A percentile compares a stretch with the other conserved stretches of the same genome.
phyloP scores from a whole-genome alignment of 2,329 filamentous ascomycete species.

The Apiospora arundinis region DNA sequence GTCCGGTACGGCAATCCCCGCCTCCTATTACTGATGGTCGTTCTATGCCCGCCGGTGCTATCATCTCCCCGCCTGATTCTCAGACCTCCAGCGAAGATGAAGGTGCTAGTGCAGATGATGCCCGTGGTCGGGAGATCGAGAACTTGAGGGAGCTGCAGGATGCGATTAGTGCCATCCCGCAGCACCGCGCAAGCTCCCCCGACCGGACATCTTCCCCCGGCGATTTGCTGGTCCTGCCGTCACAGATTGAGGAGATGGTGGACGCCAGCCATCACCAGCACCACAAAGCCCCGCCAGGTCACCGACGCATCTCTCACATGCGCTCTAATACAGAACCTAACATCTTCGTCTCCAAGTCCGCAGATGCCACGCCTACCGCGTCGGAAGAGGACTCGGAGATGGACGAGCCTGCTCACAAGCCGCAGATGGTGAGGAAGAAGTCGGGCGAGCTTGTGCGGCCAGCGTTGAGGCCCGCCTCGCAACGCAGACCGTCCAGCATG shows the following conservation, averaged over 20 bases:
- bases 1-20: conserved; percentile 80
- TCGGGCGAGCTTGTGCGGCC: conserved; percentile 95
- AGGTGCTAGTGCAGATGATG: conserved; percentile 51
- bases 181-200: conserved; percentile 66
- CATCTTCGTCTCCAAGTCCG: conserved; percentile 52
- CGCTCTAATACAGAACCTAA: conserved; percentile 63
- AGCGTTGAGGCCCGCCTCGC: conserved; percentile 81
- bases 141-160: conserved; percentile 75
- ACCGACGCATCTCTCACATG: conserved; percentile 54
- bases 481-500: conserved; percentile 90
- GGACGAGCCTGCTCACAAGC: conserved; percentile 68
- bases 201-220: conserved; percentile 44
- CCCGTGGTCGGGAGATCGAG: conserved; percentile 55
- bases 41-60: conserved; percentile 80
- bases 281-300: conserved; percentile 54
- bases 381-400: conserved; percentile 69
- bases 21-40: conserved; percentile 76
- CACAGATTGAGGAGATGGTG: conserved; percentile 39
- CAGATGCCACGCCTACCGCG: conserved; percentile 55
- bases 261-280: conserved; percentile 47
- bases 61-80: conserved; percentile 92
- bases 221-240: conserved; percentile 44
- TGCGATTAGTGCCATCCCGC: conserved; percentile 80
- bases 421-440: conserved; percentile 97
- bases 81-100: conserved; percentile 77